Conservation (phyloP, 192 early-diverging fungal species). For the Neocallimastix lanati region DNA sequence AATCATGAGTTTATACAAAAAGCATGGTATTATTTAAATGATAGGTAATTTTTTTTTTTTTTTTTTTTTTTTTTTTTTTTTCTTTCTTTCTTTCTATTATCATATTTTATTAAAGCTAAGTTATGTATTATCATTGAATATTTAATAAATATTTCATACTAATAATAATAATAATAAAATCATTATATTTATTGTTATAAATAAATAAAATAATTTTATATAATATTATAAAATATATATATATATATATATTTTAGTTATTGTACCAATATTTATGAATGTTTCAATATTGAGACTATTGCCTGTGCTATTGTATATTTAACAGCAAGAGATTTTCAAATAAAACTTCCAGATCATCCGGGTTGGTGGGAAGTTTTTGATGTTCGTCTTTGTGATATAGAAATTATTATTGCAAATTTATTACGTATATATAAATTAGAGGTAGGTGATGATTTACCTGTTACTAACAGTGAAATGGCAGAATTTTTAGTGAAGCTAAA, state of each 20-base stretch:
- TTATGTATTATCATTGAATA: too few relatives aligned
- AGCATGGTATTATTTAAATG: slow-evolving; percentile 92
- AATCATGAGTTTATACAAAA: slow-evolving; percentile 58
- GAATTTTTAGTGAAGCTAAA: background rate
- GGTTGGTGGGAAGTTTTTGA: slow-evolving; percentile 84
- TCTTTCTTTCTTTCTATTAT: too few relatives aligned
- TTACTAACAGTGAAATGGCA: background rate
- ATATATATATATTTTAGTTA: slow-evolving; percentile 18
- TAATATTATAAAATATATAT: background rate
- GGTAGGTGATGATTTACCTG: background rate
- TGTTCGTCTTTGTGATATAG: slow-evolving; percentile 41
- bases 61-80: too few relatives aligned
- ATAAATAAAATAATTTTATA: background rate
- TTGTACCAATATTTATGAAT: slow-evolving; percentile 51
- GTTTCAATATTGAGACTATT: slow-evolving; percentile 61
- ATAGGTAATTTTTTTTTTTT: slow-evolving; percentile 24
- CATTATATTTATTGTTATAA: background rate
- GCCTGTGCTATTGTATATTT: slow-evolving; percentile 75
- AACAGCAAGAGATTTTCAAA: slow-evolving; percentile 40
- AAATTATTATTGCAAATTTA: slow-evolving; percentile 27
- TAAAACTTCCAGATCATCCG: slow-evolving; percentile 49
- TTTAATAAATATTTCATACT: too few relatives aligned
- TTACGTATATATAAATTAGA: background rate
- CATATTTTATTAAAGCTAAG: too few relatives aligned
- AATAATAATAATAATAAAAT: too few relatives aligned